Base-by-base conservation (phyloP, 1,284 basidiomycete species). In the Boletellus sp. region DNA sequence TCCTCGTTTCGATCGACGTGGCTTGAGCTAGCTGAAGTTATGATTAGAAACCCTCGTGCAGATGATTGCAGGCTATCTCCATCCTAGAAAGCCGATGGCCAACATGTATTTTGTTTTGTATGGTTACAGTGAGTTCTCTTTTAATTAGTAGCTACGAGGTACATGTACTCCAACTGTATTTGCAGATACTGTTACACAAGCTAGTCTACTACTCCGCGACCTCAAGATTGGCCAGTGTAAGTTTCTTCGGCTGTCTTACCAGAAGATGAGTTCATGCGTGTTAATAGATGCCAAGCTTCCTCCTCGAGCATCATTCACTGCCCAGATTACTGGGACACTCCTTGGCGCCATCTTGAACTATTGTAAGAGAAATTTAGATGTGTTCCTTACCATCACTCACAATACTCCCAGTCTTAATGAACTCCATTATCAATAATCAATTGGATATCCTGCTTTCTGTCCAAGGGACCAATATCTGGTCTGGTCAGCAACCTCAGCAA, bases 91-190 rank as follows among this genome's bases (percentile, higher is more conserved):
- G 53, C 79, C 80, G 49, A 74, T 76, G 39, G 74, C 74, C 37
- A 81, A 78, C 55, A 80, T 82, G 59, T 77, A 79, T 40, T 79
- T 78, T 50, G 77, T 78, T n/a, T 59, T 81, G 10, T 75, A 71
- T 52, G 72, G 76, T 49, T 79, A 63, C 64, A 79, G 71, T 69
- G 17, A 47, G 45, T 48, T 27, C 4, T 21, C 9, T 38, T 47
- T 29, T 16, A 14, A 14, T 14, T 10, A 17, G n/a, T n/a, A n/a
- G n/a, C n/a, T 14, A 29, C 1, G 5, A 4, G 8, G 32, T 16
- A 23, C 14, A 13, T 21, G 10, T 0, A 3, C 25, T 16, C 0
- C 27, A 5, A 0, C 30, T 2, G 33, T 27, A 14, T 36, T 49
- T 36, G 17, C 27, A 75, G 72, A 76, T 47, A 70, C 71, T 10